These are phyloP conservation scores for Vitis rupestris DNA, from an alignment of 164 flowering plant species.

Conservation along the genomic window DNA sequence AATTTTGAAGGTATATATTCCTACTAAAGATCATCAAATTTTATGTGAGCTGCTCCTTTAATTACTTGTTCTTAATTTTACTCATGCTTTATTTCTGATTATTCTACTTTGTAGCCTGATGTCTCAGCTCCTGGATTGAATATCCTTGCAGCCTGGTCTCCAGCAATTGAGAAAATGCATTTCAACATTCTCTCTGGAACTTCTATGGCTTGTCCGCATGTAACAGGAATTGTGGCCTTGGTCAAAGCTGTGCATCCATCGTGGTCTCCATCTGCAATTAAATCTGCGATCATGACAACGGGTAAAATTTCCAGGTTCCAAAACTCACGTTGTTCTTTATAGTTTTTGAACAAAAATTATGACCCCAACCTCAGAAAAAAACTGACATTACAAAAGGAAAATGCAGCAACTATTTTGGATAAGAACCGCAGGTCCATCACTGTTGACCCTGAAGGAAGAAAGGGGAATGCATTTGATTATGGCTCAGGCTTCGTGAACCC, in stretches of 20 bases:
- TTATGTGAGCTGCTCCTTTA: background rate
- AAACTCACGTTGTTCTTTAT: background rate
- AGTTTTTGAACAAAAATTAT: background rate
- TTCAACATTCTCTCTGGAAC: slow-evolving; percentile 85
- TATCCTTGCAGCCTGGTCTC: slow-evolving; percentile 88
- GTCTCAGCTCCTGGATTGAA: slow-evolving; percentile 81
- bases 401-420: slow-evolving; percentile 59
- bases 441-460: slow-evolving; percentile 61
- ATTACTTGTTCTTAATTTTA: background rate
- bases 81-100: background rate
- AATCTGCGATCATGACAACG: slow-evolving; percentile 85
- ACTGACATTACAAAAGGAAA: slow-evolving; percentile 14
- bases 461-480: slow-evolving; percentile 65
- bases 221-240: slow-evolving; percentile 69
- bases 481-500: slow-evolving; percentile 79
- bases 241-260: slow-evolving; percentile 65
- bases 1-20: slow-evolving; percentile 69
- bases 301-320: slow-evolving; percentile 39
- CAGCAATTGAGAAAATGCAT: slow-evolving; percentile 48
- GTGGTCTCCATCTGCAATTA: slow-evolving; percentile 88
- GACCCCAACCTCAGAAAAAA: background rate
- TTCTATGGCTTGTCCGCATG: slow-evolving; percentile 90
- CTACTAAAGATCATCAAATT: background rate
- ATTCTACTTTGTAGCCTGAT: slow-evolving; percentile 59
- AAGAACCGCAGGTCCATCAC: slow-evolving; percentile 47